Base-by-base conservation (phyloP, 805 yeast genomes). In the Hagleromyces aurorensis region DNA sequence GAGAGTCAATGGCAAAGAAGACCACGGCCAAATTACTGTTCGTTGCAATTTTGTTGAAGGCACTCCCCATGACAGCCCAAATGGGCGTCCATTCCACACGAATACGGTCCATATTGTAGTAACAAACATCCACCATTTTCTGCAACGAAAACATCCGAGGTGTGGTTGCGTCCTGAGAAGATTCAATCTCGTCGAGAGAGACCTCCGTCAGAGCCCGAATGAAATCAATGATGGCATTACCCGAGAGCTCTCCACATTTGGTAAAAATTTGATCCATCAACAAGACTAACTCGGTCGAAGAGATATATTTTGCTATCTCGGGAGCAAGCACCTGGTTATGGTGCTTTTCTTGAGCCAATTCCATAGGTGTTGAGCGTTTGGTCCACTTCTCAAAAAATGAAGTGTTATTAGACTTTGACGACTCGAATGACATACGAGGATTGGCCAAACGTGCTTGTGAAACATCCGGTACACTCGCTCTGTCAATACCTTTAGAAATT, bases 71-170 rank as follows among this genome's bases (percentile, higher is more conserved):
- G 7, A 83, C 80, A 10, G 81, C 72, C 99, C 99, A 91, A 36
- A 91, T 66, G 32, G 84, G 89, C 5, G 94, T 75, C 96, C 98
- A 91, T 59, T 93, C 96, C 38, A 91, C 77, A 55, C 95, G 75
- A 46, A 91, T 87, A 64, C 98, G 81, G 29, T 76, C 76, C 96
- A 91, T 91, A 55, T 93, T 93, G 64, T 93, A 91, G 57, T 91
- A 89, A 59, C 96, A 89, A 23, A 91, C 94, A 58, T 93, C 98
- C 30, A 91, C 94, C 68, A 91, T 82, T 52, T 91, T 91, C 51
- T 86, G 97, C 40, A 91, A 62, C 0, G 97, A 83, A 52, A 84
- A 93, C 59, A 85, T 78, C 53, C 98, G 69, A 21, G 97, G 98
- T 38, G 83, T 75, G 5, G 70, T 65, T 24, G 87, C 77, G 48